Conservation (phyloP, 352 stramenopile genomes). For the Phytophthora sojae region DNA sequence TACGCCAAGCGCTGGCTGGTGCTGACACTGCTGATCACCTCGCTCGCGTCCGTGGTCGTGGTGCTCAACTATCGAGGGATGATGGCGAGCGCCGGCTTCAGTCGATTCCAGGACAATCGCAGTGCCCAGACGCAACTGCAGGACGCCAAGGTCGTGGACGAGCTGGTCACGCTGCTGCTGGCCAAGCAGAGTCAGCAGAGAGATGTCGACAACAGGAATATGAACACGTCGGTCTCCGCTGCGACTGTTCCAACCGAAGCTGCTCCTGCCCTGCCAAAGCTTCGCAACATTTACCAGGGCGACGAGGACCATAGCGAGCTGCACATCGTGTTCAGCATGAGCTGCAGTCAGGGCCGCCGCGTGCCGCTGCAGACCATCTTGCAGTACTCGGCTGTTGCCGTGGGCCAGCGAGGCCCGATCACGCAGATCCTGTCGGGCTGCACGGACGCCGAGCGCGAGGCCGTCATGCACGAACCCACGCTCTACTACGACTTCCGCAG, state of each 20-base stretch:
- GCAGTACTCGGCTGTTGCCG: constrained; percentile 51
- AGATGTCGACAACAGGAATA: not conserved
- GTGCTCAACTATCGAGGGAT: constrained; percentile 49
- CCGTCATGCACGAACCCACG: constrained; percentile 43
- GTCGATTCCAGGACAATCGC: not conserved
- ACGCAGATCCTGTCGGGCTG: constrained; percentile 64
- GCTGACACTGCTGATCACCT: constrained; percentile 29
- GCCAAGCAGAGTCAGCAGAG: constrained; percentile 15
- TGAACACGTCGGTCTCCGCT: not conserved
- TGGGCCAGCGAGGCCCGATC: constrained; percentile 53
- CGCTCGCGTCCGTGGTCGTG: constrained; percentile 31
- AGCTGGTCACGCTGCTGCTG: constrained; percentile 29
- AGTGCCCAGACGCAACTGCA: constrained; percentile 9
- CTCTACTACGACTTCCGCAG: constrained; percentile 66
- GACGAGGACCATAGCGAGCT: constrained; percentile 46
- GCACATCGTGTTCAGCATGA: constrained; percentile 67
- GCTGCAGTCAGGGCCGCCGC: constrained; percentile 50
- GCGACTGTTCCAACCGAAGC: not conserved
- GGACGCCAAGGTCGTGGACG: constrained; percentile 25
- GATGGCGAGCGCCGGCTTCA: constrained; percentile 10
- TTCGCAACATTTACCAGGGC: constrained; percentile 32
- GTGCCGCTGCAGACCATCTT: constrained; percentile 51
- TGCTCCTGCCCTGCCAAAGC: constrained; percentile 1
- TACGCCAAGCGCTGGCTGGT: constrained; percentile 26
- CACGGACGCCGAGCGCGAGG: constrained; percentile 33